phyloP scores from a whole-genome alignment of 177 flowering plant genomes.

The Viscum album region DNA sequence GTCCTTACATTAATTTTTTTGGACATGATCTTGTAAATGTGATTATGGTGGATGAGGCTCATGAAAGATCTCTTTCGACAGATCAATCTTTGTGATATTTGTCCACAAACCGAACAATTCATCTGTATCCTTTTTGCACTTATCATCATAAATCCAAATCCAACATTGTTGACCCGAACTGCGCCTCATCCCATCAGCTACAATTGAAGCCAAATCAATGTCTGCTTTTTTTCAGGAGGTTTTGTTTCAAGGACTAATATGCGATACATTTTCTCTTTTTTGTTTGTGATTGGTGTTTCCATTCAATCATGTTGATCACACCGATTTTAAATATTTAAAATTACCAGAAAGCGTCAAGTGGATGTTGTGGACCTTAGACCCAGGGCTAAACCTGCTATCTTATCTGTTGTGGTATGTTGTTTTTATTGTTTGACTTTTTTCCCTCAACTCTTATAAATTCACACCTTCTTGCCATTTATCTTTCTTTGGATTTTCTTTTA shows the following conservation, averaged over 20 bases:
- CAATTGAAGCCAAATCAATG: conserved; percentile 89
- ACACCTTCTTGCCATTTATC: neutral
- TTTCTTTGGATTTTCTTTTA: neutral
- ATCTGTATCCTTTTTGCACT: neutral
- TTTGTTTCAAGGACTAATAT: conserved; percentile 13
- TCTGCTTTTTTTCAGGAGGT: conserved; percentile 72
- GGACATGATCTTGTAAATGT: conserved; percentile 37
- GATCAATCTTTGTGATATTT: conserved; percentile 19
- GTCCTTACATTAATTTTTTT: conserved; percentile 4
- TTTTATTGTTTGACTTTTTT: neutral
- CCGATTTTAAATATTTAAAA: conserved; percentile 7
- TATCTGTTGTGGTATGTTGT: conserved; percentile 78
- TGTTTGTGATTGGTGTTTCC: neutral
- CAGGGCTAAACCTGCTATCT: conserved; percentile 62
- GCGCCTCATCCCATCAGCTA: conserved; percentile 87
- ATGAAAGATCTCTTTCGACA: conserved; percentile 87
- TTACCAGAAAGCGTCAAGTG: conserved; percentile 35
- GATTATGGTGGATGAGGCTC: conserved; percentile 99
- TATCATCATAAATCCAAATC: conserved; percentile 36
- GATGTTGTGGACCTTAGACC: conserved; percentile 37
- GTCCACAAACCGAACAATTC: neutral
- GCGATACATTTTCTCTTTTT: neutral
- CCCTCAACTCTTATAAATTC: neutral
- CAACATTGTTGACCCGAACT: conserved; percentile 83
- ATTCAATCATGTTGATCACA: neutral